Percentiles rank a stretch among this genome's conserved stretches.
Evolutionary conservation across 1,139 yeast genomes (phyloP).

Genomic region (Saccharomycopsis hybrid): DNA sequence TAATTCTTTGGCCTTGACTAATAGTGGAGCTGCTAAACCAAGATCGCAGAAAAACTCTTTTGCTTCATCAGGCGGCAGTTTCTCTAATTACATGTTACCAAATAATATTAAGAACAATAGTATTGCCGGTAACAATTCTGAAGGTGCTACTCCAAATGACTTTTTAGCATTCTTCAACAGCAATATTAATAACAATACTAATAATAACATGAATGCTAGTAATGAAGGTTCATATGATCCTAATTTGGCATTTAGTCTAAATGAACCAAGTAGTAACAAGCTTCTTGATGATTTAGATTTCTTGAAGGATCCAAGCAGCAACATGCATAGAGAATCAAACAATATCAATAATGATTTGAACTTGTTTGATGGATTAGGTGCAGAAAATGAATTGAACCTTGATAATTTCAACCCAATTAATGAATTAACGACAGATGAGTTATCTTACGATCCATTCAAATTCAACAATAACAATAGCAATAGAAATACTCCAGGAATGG

Average conservation of each 20-base stretch:
- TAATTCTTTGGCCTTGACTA: constrained; percentile 1
- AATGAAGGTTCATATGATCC: constrained; percentile 6
- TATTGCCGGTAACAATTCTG: not conserved
- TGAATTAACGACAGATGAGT: constrained; percentile 15
- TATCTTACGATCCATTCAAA: constrained; percentile 17
- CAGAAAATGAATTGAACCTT: constrained; percentile 5
- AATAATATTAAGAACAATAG: not conserved
- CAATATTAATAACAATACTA: not conserved
- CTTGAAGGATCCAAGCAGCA: constrained; percentile 13
- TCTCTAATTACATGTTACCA: not conserved
- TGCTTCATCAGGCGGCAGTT: not conserved
- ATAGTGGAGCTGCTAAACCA: constrained; percentile 23
- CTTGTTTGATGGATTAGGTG: not conserved
- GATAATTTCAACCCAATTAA: constrained; percentile 9
- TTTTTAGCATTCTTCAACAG: constrained; percentile 5
- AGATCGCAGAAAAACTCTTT: not conserved
- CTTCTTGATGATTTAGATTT: constrained; percentile 19
- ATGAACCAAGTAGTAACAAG: constrained; percentile 5
- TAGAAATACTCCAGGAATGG: not conserved
- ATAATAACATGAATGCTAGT: too few relatives aligned
- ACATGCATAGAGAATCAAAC: constrained; percentile 14
- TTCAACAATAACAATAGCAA: not conserved
- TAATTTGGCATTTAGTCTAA: constrained; percentile 11
- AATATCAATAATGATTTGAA: constrained; percentile 1
- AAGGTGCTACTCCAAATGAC: not conserved